Base-by-base conservation (phyloP, 1,284 basidiomycete species). In the Ganoderma boninense region DNA sequence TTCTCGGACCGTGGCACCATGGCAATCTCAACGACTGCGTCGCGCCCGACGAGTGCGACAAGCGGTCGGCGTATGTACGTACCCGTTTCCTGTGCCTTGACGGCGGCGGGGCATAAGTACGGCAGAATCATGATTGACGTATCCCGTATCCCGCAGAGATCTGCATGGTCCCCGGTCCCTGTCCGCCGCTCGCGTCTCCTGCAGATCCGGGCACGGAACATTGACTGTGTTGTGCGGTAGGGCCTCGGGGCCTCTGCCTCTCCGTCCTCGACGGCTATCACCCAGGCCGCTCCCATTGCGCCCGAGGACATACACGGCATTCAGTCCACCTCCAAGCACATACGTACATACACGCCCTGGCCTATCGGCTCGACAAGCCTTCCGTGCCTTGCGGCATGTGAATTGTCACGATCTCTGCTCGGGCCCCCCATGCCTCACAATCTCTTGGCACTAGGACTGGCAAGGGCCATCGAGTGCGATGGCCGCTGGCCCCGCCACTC, bases 251-350 rank as follows among this genome's bases (percentile, higher is more conserved):
- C 46, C 46, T 23, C 46, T 23, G 46, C 20, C 46, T 49, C 29
- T 35, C 54, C 32, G 54, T 35, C 54, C 26, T 57, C 32, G 54
- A 57, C 54, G 54, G 54, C 54, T 32, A 57, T 57, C 54, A 35
- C 4, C 32, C 14, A 35, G 6, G 16, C 32, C 54, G 54, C 54
- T 35, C 54, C 29, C 54, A 56, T 29, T 23, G 54, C 16, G 29
- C 29, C 54, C 54, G 54, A 29, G 29, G 32, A 35, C 29, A 29
- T 57, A 35, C 29, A 35, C 32, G 32, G 26, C 32, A 35, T 57
- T 57, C 54, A 57, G 46, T 35, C 23, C 16, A 32, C 29, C 54
- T 32, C 10, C 54, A 29, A 18, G 54, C 14, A 14, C 54, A 35
- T 26, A 57, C 54, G 18, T 26, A 57, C 54, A 29, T 35, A 57